Evolutionary conservation across 148 eudicot genomes (phyloP).

Genomic region (Spergularia bocconei): DNA sequence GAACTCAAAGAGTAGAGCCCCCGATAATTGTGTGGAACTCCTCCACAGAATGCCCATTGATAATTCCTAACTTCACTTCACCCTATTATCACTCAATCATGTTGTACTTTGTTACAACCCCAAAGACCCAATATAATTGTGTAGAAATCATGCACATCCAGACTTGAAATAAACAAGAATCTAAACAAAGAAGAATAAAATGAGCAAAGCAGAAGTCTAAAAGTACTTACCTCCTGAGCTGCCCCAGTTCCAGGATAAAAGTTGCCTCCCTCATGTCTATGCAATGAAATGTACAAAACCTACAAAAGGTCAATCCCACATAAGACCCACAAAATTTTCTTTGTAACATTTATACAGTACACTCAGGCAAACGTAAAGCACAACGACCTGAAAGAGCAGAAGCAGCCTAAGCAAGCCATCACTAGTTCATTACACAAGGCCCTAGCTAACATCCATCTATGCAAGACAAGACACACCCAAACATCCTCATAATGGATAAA

Average conservation of each 20-base stretch:
- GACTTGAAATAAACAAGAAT: too few species aligned
- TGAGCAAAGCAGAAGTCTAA: not conserved
- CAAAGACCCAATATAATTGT: not conserved
- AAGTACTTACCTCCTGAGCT: constrained; percentile 62
- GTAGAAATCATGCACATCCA: not conserved
- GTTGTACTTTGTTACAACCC: not conserved
- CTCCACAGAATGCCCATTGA: not conserved
- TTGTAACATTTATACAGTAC: not conserved
- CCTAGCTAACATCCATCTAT: not conserved
- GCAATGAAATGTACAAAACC: constrained; percentile 95
- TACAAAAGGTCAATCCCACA: constrained; percentile 20
- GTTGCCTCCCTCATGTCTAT: constrained; percentile 92
- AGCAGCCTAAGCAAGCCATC: not conserved
- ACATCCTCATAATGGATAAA: not conserved
- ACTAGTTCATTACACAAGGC: not conserved
- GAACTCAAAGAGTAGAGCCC: not conserved
- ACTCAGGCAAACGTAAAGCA: not conserved
- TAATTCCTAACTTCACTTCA: not conserved
- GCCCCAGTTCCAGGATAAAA: constrained; percentile 99
- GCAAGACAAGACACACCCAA: not conserved
- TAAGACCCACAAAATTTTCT: constrained; percentile 1
- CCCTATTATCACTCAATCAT: not conserved
- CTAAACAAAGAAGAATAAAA: not conserved
- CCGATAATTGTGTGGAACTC: not conserved
- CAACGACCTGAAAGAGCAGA: not conserved